Evolutionary conservation across 2,329 filamentous ascomycete species (phyloP), one percentile per base, ranked within the genome.

Genomic region (Fusarium sp.): DNA sequence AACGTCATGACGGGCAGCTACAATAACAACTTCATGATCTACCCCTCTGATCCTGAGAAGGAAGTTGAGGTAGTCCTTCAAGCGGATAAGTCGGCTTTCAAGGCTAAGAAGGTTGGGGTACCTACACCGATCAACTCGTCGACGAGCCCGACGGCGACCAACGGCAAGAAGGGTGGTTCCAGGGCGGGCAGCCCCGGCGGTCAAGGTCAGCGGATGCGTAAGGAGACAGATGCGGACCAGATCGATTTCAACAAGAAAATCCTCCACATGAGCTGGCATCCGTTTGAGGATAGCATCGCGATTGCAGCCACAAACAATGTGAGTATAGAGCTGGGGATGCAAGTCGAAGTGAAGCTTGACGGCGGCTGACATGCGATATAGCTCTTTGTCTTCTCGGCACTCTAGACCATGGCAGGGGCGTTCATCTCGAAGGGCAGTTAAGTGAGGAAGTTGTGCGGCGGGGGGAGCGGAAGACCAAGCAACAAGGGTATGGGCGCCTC

Each of bases 11-110:
- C 96, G 7, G 96, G 96, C 75, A 98, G 94, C 79, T 99, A 99
- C 87, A 99, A 99, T 88, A 99, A 99, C 86, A 99, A 99, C 85
- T 98, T 99, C 87, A 99, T 99, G 96, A 99, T 99, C 78, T 99
- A 98, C 81, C 96, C 96, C 6, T 96, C 95, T 28, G 95, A 98
- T 77, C 93, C 95, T 7, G 94, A 95, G 73, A 97, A 97, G 84
- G 96, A 99, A 79, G 95, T 95, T 4, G 96, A 99, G 82, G 95
- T 99, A 50, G 96, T 99, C 48, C 86, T 99, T 61, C 96, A 99
- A 82, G 96, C 96, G 40, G 96, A 99, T 81, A 99, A 99, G 86
- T 97, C 94, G 60, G 96, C 96, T 11, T 99, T 99, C 90, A 99
- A 99, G 85, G 96, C 96, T 37, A 99, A 99, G 91, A 99, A 98